Percentiles rank a stretch among this genome's conserved stretches.
phyloP scores from a whole-genome alignment of 139 green algal genomes.

The Pleodorina starrii region DNA sequence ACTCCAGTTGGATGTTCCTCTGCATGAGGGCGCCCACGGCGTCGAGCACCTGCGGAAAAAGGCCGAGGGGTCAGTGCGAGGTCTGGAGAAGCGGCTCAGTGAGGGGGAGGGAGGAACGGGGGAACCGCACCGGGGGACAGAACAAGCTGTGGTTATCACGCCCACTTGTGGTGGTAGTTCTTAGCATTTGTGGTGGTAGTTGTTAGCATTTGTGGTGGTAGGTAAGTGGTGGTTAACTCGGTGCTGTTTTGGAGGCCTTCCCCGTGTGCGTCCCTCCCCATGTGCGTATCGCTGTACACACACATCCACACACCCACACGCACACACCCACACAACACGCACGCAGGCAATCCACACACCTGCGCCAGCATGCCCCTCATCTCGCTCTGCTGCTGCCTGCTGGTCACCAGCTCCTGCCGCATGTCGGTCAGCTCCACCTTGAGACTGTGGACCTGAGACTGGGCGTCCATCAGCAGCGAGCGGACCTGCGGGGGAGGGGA shows the following conservation, averaged over 20 bases:
- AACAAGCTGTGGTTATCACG: no score
- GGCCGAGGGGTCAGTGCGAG: neutral
- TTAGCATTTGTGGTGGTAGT: no score
- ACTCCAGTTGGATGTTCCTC: conserved; percentile 32
- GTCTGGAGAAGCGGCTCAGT: neutral
- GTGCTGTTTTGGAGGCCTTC: no score
- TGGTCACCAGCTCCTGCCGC: neutral
- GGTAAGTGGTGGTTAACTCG: no score
- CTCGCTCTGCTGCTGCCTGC: conserved; percentile 20
- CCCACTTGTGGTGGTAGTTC: no score
- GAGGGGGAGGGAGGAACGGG: neutral
- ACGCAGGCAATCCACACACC: no score
- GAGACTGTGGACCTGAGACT: conserved; percentile 22
- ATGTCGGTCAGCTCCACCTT: conserved; percentile 35
- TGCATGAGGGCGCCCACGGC: conserved; percentile 10
- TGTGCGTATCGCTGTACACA: no score
- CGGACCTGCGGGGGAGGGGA: conserved; percentile 28
- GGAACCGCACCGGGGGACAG: no score
- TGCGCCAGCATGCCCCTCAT: conserved; percentile 29
- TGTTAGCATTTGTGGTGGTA: no score
- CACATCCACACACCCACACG: neutral
- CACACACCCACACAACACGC: neutral
- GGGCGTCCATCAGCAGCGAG: conserved; percentile 12
- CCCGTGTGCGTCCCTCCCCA: no score
- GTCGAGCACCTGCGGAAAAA: conserved; percentile 10